phyloP scores from a whole-genome alignment of 1,284 basidiomycete genomes.

The Austroboletus olivaceoglutinosus region DNA sequence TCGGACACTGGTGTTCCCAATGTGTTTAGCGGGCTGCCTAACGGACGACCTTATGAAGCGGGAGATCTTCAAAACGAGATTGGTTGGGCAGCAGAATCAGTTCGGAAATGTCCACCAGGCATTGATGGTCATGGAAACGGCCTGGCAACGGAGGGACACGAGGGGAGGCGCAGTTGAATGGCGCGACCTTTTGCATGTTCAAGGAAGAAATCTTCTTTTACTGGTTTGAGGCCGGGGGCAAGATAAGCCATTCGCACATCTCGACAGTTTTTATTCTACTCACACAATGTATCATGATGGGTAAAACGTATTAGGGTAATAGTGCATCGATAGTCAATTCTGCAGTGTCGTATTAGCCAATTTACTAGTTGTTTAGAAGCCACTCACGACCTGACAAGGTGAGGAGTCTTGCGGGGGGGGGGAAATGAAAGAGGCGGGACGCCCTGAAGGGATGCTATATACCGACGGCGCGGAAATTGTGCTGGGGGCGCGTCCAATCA shows the following conservation, averaged over 20 bases:
- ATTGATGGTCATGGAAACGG: slow-evolving; percentile 59
- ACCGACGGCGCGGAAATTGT: slow-evolving; percentile 37
- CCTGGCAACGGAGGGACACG: slow-evolving; percentile 65
- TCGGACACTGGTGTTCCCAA: slow-evolving; percentile 65
- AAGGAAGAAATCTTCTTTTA: slow-evolving; percentile 32
- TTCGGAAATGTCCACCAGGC: slow-evolving; percentile 63
- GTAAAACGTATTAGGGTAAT: slow-evolving; percentile 12
- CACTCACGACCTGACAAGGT: slow-evolving; percentile 4
- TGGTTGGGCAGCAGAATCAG: slow-evolving; percentile 54
- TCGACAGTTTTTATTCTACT: slow-evolving; percentile 20
- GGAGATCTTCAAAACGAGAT: slow-evolving; percentile 57
- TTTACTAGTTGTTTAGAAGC: neutral
- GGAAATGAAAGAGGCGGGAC: neutral
- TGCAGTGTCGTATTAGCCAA: slow-evolving; percentile 15
- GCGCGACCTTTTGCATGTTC: slow-evolving; percentile 48
- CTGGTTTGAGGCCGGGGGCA: slow-evolving; percentile 25
- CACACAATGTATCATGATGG: slow-evolving; percentile 19
- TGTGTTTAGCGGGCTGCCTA: slow-evolving; percentile 69
- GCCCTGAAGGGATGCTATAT: slow-evolving; percentile 26
- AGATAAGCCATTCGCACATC: slow-evolving; percentile 2
- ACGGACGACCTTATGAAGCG: slow-evolving; percentile 60
- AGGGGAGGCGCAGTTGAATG: slow-evolving; percentile 56
- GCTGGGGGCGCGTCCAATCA: slow-evolving; percentile 22
- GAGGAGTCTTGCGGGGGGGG: neutral
- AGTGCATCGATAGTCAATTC: slow-evolving; percentile 17